phyloP scores from a whole-genome alignment of 805 yeast species.

The Tetrapisispora nanseiensis region DNA sequence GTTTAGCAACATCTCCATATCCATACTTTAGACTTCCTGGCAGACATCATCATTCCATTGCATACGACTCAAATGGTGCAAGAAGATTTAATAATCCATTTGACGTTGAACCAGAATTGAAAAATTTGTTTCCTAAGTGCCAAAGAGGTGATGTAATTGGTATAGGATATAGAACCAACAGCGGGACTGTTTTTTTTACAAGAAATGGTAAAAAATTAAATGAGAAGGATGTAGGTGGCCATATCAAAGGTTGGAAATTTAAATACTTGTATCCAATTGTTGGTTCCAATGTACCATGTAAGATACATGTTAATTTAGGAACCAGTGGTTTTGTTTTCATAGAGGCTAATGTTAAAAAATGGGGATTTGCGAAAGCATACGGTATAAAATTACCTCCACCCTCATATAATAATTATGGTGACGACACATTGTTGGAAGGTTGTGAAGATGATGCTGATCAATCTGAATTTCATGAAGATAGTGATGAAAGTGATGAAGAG shows the following conservation, averaged over 20 bases:
- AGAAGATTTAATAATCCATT: slow-evolving; percentile 77
- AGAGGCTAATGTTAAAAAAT: slow-evolving; percentile 86
- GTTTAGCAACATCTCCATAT: slow-evolving; percentile 78
- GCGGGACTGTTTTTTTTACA: slow-evolving; percentile 87
- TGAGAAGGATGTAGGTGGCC: slow-evolving; percentile 77
- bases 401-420: slow-evolving; percentile 69
- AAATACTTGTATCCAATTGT: slow-evolving; percentile 76
- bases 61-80: slow-evolving; percentile 81
- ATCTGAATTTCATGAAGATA: slow-evolving; percentile 7
- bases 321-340: slow-evolving; percentile 82
- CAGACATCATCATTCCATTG: slow-evolving; percentile 69
- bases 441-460: slow-evolving; percentile 37
- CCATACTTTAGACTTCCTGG: slow-evolving; percentile 94
- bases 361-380: slow-evolving; percentile 90
- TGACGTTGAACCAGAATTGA: slow-evolving; percentile 33
- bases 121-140: slow-evolving; percentile 47
- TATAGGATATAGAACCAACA: slow-evolving; percentile 71
- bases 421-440: slow-evolving; percentile 67
- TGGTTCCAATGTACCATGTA: slow-evolving; percentile 76
- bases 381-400: slow-evolving; percentile 93
- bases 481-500: background rate
- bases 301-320: slow-evolving; percentile 83
- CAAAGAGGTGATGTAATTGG: slow-evolving; percentile 89
- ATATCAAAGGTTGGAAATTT: slow-evolving; percentile 58
- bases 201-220: slow-evolving; percentile 84